Conservation (phyloP, 176 grass and related monocot genomes). For the Puya raimondii region DNA sequence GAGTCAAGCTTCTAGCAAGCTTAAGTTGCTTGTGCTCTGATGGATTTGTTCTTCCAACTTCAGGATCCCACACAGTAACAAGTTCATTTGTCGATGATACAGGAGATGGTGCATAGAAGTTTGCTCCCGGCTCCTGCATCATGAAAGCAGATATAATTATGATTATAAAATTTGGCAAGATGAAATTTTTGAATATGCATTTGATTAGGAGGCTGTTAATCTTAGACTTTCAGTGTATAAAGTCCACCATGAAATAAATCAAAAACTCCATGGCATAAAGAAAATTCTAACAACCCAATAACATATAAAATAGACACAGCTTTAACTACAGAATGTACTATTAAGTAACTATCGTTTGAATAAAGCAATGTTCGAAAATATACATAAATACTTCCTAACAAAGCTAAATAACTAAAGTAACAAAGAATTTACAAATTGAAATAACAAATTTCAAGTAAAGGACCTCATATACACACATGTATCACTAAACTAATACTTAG, state of each 20-base stretch:
- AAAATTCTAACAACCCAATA: background rate
- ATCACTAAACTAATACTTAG: too few relatives aligned
- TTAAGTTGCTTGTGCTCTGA: constrained; percentile 95
- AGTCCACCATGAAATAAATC: background rate
- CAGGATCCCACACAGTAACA: constrained; percentile 83
- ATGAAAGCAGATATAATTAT: constrained; percentile 12
- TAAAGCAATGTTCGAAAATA: too few relatives aligned
- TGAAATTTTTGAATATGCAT: background rate
- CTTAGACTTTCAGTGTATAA: background rate
- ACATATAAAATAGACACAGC: background rate
- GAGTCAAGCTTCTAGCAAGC: constrained; percentile 86
- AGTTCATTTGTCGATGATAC: constrained; percentile 75
- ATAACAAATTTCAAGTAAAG: too few relatives aligned
- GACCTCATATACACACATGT: too few relatives aligned
- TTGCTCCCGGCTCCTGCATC: constrained; percentile 71
- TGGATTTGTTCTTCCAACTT: constrained; percentile 82
- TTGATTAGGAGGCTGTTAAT: background rate
- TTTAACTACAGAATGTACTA: background rate
- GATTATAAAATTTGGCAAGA: constrained; percentile 1
- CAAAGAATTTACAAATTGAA: too few relatives aligned
- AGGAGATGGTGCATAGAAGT: constrained; percentile 55
- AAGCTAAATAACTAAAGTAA: too few relatives aligned
- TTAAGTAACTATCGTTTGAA: background rate
- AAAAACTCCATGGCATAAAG: background rate
- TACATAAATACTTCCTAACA: too few relatives aligned